A percentile compares a stretch with the other conserved stretches of the same genome.
Evolutionary conservation across 805 yeast genomes (phyloP).

Genomic region (Pichia cephalocereana): DNA sequence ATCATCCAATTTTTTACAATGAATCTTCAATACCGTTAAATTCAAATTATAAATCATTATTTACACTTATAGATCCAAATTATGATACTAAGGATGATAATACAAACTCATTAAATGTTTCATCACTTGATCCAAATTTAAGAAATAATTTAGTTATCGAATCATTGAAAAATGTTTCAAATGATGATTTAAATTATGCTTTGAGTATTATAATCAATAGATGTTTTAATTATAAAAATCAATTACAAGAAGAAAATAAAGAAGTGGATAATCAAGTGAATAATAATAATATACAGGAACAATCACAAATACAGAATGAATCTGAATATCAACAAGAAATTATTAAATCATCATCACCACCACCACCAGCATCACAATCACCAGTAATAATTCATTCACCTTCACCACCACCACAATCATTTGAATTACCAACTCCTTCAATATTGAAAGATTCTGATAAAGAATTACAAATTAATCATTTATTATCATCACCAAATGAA

Average conservation of each 20-base stretch:
- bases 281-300: constrained; percentile 14
- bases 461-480: constrained; percentile 51
- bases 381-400: constrained; percentile 18
- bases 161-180: constrained; percentile 51
- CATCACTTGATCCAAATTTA: constrained; percentile 54
- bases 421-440: constrained; percentile 48
- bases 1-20: constrained; percentile 22
- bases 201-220: constrained; percentile 62
- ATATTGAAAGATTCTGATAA: constrained; percentile 44
- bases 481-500: constrained; percentile 28
- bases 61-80: constrained; percentile 50
- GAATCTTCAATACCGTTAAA: constrained; percentile 28
- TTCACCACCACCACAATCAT: constrained; percentile 16
- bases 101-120: constrained; percentile 57
- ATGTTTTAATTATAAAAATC: constrained; percentile 25
- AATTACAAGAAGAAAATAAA: no score
- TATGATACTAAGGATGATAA: constrained; percentile 52
- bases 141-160: constrained; percentile 56
- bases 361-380: neutral
- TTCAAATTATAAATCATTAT: constrained; percentile 53
- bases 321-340: neutral
- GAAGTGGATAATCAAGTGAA: neutral
- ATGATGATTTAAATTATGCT: constrained; percentile 49
- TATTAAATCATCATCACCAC: constrained; percentile 3
- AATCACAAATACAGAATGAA: constrained; percentile 13